Evolutionary conservation across 2,329 filamentous ascomycete genomes (phyloP), one percentile per base, ranked within the genome.

Genomic region (Aspergillus cejpii): DNA sequence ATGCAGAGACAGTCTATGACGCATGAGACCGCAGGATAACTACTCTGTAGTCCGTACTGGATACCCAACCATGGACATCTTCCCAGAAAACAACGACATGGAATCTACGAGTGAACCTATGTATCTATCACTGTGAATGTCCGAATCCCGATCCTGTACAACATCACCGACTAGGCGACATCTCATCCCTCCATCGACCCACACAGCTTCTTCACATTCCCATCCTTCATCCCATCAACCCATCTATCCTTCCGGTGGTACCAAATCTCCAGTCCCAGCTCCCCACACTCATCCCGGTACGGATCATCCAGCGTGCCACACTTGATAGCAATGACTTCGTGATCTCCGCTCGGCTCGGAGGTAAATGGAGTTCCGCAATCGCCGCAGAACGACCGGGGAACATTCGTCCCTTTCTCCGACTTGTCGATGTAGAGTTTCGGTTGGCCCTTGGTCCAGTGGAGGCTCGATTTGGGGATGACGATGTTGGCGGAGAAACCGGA

Each of bases 401-500:
- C 41, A 1, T 41, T 17, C 0, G 36, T 14, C 1, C 54, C 54
- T 8, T 36, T 34, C 15, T 57, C 48, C 10, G 36, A 27, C 19
- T 41, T 19, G 37, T 51, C 51, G 21, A 49, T 19, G 40, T 48
- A 56, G 10, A 56, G 19, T 37, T 57, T 58, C 1, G 57, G 57
- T 3, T 44, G 40, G 29, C 51, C 53, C 20, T 39, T 38, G 11
- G 51, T 57, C 45, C 50, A 59, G 28, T 42, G 33, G 10, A 58
- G 36, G 3, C 23, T 26, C 2, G 48, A 33, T 14, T 43, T 29
- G 0, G 54, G 48, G 23, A 59, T 33, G 37, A 55, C 40, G 21
- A 59, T 44, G 43, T 58, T 60, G 31, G 55, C 38, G 4, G 56
- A 59, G 47, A 59, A 60, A 31, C 43, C 43, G 11, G 51, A 48